These are phyloP conservation scores for Dothideomycetes sp. DNA, from an alignment of 2,329 filamentous ascomycete genomes.

Conservation along the genomic window DNA sequence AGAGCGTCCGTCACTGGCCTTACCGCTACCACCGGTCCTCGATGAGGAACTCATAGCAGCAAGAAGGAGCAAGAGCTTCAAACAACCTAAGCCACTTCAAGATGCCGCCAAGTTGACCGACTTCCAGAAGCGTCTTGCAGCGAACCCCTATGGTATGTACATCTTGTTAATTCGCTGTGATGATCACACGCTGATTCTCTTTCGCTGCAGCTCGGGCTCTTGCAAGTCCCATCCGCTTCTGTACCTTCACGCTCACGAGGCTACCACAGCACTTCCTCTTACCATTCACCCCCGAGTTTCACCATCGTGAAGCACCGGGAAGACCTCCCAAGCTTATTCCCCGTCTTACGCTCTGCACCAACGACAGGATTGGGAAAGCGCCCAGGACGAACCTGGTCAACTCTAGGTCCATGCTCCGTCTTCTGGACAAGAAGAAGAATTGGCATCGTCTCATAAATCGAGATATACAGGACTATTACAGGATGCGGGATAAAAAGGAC, in stretches of 20 bases:
- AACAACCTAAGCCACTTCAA: conserved; percentile 29
- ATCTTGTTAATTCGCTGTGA: background rate
- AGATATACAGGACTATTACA: conserved; percentile 9
- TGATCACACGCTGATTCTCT: background rate
- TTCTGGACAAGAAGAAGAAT: conserved; percentile 27
- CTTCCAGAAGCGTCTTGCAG: conserved; percentile 48
- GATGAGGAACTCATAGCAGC: conserved; percentile 1
- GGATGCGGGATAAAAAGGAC: conserved; percentile 5
- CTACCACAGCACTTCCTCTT: conserved; percentile 55
- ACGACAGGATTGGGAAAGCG: background rate
- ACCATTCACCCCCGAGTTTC: conserved; percentile 42
- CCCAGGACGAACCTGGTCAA: conserved; percentile 14
- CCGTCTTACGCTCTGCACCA: conserved; percentile 19
- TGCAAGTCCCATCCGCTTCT: conserved; percentile 48
- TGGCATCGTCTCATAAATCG: conserved; percentile 9
- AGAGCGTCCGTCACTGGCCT: background rate
- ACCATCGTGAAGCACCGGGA: conserved; percentile 8
- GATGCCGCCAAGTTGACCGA: conserved; percentile 30
- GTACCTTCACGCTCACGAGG: conserved; percentile 34
- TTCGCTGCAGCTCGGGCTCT: conserved; percentile 46
- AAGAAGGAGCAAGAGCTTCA: conserved; percentile 20
- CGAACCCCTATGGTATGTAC: conserved; percentile 52
- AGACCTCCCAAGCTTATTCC: conserved; percentile 43
- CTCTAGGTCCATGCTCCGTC: conserved; percentile 12
- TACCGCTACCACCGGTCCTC: conserved; percentile 7